phyloP scores from a whole-genome alignment of 108 stramenopile genomes.

The Cyclotella baltica region DNA sequence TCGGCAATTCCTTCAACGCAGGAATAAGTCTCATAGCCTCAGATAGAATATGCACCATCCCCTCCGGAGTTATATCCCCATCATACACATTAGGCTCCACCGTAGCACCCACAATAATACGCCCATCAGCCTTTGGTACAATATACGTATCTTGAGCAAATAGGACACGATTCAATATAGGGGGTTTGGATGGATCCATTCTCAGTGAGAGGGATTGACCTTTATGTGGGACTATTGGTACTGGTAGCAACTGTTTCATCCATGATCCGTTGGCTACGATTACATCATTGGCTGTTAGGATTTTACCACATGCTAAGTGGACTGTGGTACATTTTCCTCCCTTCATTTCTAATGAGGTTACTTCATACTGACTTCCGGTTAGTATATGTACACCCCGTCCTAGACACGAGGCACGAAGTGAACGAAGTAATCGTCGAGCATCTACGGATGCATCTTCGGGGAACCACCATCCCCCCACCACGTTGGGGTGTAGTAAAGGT shows the following conservation, averaged over 20 bases:
- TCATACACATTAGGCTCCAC: constrained; percentile 89
- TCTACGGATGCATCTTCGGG: constrained; percentile 95
- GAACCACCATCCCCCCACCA: constrained; percentile 96
- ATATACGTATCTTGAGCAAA: constrained; percentile 95
- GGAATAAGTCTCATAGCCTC: constrained; percentile 81
- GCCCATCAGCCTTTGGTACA: constrained; percentile 94
- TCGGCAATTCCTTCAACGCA: constrained; percentile 71
- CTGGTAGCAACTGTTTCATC: constrained; percentile 92
- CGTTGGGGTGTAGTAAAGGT: constrained; percentile 75
- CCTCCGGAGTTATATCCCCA: constrained; percentile 79
- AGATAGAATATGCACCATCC: constrained; percentile 77
- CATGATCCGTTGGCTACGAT: constrained; percentile 93
- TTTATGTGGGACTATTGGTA: constrained; percentile 93
- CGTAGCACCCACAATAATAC: constrained; percentile 90
- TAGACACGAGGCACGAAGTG: constrained; percentile 78
- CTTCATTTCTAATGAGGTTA: constrained; percentile 58
- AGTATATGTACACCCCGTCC: constrained; percentile 87
- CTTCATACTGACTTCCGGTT: constrained; percentile 68
- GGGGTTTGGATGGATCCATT: constrained; percentile 68
- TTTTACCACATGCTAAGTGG: constrained; percentile 64
- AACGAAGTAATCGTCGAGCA: constrained; percentile 76
- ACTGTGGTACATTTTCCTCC: constrained; percentile 61
- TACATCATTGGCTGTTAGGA: constrained; percentile 58
- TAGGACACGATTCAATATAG: constrained; percentile 78
- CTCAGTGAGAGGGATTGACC: constrained; percentile 90